Base-by-base conservation (phyloP, 2,329 filamentous ascomycete genomes). In the Aspergillus fumigatus region DNA sequence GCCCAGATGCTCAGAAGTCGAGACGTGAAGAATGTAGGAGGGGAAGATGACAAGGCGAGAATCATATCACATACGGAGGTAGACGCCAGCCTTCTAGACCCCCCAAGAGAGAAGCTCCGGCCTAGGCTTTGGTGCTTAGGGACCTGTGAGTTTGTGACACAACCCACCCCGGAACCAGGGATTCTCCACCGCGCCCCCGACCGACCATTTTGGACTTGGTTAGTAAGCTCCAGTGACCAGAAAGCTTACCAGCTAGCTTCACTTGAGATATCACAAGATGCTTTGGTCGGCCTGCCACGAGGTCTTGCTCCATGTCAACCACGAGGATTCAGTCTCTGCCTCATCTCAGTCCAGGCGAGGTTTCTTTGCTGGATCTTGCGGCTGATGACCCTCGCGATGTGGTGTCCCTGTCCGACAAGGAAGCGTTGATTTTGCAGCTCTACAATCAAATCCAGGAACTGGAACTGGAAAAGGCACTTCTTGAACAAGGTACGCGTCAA, bases 381-480 rank as follows among this genome's bases (percentile, higher is more conserved):
- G 70, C 75, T 62, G 75, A 80, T 61, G 72, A 73, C 45, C 66
- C 75, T 53, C 73, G 63, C 57, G 77, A 81, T 72, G 73, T 74
- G 57, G 78, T 86, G 40, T 77, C 81, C 7, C 77, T 93, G 47
- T 89, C 87, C 1, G 80, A 84, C 38, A 80, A 83, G 58, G 90
- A 95, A 73, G 77, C 81, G 65, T 80, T 80, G 61, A 81, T 88
- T 27, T 77, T 94, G 38, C 80, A 84, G 43, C 80, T 92, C 50
- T 89, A 90, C 73, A 86, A 92, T 70, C 82, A 82, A 62, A 77
- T 91, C 26, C 84, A 88, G 66, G 85, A 89, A 69, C 79, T 92
- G 48, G 84, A 86, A 65, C 76, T 93, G 23, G 87, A 94, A 74
- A 83, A 86, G 54, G 86, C 86, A 40, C 79, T 94, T 41, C 73